Conservation (phyloP, 768 basidiomycete genomes). For the Crepidotus variabilis region DNA sequence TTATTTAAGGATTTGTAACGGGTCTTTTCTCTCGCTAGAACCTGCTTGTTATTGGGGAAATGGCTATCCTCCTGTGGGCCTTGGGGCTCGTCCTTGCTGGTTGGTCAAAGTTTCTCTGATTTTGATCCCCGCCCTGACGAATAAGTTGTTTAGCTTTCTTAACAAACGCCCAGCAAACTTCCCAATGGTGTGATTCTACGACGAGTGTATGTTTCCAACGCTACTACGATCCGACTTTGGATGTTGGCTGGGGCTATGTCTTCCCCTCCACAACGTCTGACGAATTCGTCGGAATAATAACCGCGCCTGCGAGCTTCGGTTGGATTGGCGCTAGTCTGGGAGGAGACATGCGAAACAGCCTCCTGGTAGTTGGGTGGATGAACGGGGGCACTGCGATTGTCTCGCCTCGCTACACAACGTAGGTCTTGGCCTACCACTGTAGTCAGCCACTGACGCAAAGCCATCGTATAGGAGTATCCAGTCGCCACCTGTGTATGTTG, state of each 20-base stretch:
- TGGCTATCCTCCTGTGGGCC: neutral
- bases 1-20: neutral
- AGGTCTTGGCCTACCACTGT: neutral
- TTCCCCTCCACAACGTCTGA: constrained; percentile 9
- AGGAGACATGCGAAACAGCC: constrained; percentile 8
- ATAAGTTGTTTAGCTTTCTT: neutral
- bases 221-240: neutral
- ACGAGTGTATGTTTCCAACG: constrained; percentile 6
- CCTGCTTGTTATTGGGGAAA: neutral
- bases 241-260: constrained; percentile 5
- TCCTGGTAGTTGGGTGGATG: constrained; percentile 9
- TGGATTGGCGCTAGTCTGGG: constrained; percentile 10
- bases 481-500: neutral
- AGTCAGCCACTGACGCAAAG: neutral
- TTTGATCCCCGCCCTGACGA: neutral
- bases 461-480: neutral
- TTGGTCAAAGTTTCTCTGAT: neutral
- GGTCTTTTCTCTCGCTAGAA: neutral
- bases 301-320: constrained; percentile 4
- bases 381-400: constrained; percentile 4
- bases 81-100: neutral
- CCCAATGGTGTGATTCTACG: constrained; percentile 7
- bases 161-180: constrained; percentile 2
- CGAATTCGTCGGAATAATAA: constrained; percentile 11
- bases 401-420: constrained; percentile 5